A percentile compares a stretch with the other conserved stretches of the same genome.
These are phyloP conservation scores for Aristolochia contorta DNA, from an alignment of 164 flowering plant genomes.

Conservation along the genomic window DNA sequence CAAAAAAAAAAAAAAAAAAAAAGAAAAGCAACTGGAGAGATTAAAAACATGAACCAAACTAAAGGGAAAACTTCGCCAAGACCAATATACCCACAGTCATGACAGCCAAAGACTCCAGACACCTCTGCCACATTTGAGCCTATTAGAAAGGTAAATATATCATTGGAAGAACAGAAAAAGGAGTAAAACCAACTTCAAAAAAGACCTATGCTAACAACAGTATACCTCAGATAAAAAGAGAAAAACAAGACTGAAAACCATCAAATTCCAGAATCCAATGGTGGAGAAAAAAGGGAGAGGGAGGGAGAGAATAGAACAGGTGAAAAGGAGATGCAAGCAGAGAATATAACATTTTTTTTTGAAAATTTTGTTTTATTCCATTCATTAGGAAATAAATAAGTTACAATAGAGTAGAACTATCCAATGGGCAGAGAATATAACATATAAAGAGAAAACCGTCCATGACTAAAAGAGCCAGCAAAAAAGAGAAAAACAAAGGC, in stretches of 20 bases:
- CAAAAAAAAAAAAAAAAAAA: neutral
- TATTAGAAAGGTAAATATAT: slow-evolving; percentile 16
- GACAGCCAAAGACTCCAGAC: slow-evolving; percentile 88
- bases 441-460: neutral
- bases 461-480: no score
- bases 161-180: neutral
- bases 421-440: no score
- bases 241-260: neutral
- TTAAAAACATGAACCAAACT: neutral
- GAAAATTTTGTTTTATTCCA: no score
- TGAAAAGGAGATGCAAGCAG: neutral
- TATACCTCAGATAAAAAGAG: no score
- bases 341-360: no score
- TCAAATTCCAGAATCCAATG: no score
- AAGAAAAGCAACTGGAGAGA: neutral
- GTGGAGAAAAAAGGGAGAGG: neutral
- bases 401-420: no score
- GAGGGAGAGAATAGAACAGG: neutral
- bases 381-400: no score
- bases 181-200: neutral
- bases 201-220: neutral
- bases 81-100: slow-evolving; percentile 62
- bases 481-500: neutral
- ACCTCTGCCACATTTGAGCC: slow-evolving; percentile 81
- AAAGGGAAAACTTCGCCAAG: neutral